A percentile compares a stretch with the other conserved stretches of the same genome.
These are phyloP conservation scores for Ceratocystis huliohia DNA, from an alignment of 2,329 filamentous ascomycete genomes.

Conservation along the genomic window DNA sequence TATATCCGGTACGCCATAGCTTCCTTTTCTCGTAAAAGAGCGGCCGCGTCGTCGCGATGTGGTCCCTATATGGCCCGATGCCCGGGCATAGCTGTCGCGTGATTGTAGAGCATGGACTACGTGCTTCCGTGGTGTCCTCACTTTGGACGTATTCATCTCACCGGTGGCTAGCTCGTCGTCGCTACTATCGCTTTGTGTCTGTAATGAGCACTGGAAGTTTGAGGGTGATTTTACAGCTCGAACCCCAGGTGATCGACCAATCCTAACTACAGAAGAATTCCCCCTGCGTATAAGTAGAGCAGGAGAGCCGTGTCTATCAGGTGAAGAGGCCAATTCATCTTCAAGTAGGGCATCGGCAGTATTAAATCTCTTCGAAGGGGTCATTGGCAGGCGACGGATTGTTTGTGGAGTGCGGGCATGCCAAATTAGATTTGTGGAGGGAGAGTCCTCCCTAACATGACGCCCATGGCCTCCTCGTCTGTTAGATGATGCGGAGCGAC, in stretches of 20 bases:
- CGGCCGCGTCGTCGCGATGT: not conserved
- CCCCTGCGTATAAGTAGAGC: not conserved
- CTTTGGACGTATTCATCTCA: slow-evolving; percentile 6
- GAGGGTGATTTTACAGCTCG: not conserved
- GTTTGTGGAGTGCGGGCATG: slow-evolving; percentile 9
- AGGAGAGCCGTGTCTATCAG: slow-evolving; percentile 7
- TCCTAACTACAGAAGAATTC: not conserved
- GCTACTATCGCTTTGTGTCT: not conserved
- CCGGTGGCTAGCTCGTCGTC: slow-evolving; percentile 14
- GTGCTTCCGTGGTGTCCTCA: not conserved
- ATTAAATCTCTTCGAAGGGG: slow-evolving; percentile 12
- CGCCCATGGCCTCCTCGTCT: not conserved
- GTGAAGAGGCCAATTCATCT: slow-evolving; percentile 19
- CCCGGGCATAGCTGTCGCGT: not conserved
- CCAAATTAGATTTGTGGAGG: not conserved
- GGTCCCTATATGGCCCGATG: slow-evolving; percentile 3
- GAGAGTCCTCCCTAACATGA: not conserved
- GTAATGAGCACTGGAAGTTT: not conserved
- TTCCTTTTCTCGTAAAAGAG: slow-evolving; percentile 1
- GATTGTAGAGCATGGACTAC: not conserved
- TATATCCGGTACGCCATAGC: not conserved
- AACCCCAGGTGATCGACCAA: not conserved
- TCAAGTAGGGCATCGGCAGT: slow-evolving; percentile 13
- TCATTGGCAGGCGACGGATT: slow-evolving; percentile 5
- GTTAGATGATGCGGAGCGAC: not conserved